Conservation (phyloP, 208 protist genomes). For the Crithidia sp. region DNA sequence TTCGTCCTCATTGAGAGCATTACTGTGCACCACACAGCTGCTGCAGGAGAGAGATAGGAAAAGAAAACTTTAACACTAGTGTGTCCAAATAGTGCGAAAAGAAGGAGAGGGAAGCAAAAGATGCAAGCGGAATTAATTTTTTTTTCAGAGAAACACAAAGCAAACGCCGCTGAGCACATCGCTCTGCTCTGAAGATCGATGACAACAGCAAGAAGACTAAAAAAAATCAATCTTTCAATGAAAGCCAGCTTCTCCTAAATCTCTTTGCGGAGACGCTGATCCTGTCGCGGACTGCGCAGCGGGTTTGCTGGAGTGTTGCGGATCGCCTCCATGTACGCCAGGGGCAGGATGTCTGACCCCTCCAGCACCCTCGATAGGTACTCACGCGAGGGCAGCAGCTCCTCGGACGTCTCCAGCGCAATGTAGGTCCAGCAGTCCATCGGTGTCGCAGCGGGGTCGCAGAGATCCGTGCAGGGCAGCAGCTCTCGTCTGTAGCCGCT, state of each 20-base stretch:
- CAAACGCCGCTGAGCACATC: too few species aligned
- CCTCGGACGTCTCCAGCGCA: constrained; percentile 43
- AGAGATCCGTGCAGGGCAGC: constrained; percentile 47
- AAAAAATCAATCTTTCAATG: neutral
- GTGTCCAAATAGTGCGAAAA: neutral
- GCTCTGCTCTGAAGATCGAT: neutral
- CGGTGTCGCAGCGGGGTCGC: constrained; percentile 10
- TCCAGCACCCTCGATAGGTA: constrained; percentile 56
- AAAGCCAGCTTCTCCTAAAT: constrained; percentile 18
- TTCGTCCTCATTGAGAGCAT: too few species aligned
- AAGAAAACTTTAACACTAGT: neutral
- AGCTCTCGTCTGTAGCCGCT: constrained; percentile 40
- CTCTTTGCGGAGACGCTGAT: constrained; percentile 45
- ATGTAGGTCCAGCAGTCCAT: constrained; percentile 52
- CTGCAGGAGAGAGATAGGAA: too few species aligned
- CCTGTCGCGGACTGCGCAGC: constrained; percentile 51
- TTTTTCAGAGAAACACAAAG: too few species aligned
- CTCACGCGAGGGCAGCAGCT: constrained; percentile 48
- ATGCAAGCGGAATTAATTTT: too few species aligned
- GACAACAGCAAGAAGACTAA: neutral
- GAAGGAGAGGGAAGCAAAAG: neutral
- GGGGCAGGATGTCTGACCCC: constrained; percentile 45
- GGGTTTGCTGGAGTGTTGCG: constrained; percentile 37
- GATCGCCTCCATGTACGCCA: constrained; percentile 49
- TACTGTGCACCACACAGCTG: too few species aligned